A percentile compares a stretch with the other conserved stretches of the same genome.
Evolutionary conservation across 139 green algal genomes (phyloP).

Genomic region (Volvox africanus): DNA sequence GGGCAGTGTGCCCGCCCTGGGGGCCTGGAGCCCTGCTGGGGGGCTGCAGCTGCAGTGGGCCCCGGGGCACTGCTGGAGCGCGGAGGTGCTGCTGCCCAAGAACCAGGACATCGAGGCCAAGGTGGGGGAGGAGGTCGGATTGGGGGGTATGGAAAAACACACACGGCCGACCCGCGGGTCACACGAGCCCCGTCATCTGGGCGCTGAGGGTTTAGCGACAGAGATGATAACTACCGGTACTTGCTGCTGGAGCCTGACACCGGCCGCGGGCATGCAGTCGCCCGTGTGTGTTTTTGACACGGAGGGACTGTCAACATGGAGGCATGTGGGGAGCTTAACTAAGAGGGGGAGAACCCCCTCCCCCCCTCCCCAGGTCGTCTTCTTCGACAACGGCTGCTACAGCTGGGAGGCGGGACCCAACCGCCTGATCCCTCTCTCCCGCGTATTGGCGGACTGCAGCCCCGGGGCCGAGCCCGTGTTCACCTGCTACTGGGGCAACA

Average conservation of each 20-base stretch:
- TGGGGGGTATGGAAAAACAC: too few species aligned
- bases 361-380: constrained; percentile 36
- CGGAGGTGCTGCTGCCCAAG: constrained; percentile 34
- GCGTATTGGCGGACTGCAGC: constrained; percentile 7
- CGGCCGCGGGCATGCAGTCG: too few species aligned
- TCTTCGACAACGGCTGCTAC: constrained; percentile 43
- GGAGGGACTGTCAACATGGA: too few species aligned
- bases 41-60: constrained; percentile 43
- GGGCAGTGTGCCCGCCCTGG: constrained; percentile 42
- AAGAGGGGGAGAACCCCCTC: too few species aligned
- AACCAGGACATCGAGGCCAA: constrained; percentile 43
- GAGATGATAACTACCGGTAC: too few species aligned
- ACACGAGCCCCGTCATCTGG: too few species aligned
- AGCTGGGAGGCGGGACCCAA: constrained; percentile 50
- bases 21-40: constrained; percentile 46
- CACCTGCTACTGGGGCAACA: constrained; percentile 49
- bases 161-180: too few species aligned
- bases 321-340: too few species aligned
- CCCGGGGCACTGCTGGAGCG: constrained; percentile 43
- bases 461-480: constrained; percentile 36
- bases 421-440: constrained; percentile 18
- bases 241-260: too few species aligned
- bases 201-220: too few species aligned
- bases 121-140: constrained; percentile 34
- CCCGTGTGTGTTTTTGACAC: too few species aligned